Percentiles rank a stretch among this genome's conserved stretches.
These are phyloP conservation scores for Mycena crocata DNA, from an alignment of 768 basidiomycete genomes.

Conservation along the genomic window DNA sequence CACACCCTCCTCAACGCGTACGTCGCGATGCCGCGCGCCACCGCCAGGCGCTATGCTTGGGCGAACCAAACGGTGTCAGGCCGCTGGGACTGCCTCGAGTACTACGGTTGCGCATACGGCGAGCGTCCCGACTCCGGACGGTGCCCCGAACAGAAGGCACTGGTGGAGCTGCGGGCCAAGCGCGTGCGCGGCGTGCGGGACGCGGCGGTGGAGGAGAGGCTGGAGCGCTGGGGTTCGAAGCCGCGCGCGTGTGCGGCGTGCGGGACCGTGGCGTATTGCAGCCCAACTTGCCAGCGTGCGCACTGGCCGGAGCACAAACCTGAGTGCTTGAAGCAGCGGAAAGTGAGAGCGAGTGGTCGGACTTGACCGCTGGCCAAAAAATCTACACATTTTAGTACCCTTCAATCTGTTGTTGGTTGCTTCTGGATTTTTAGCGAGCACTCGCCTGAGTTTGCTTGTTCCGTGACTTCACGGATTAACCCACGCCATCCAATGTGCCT, in stretches of 20 bases:
- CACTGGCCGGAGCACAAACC: slow-evolving; percentile 38
- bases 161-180: slow-evolving; percentile 31
- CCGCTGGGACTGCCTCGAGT: slow-evolving; percentile 40
- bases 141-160: slow-evolving; percentile 37
- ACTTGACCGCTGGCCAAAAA: too few relatives aligned
- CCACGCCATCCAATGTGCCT: too few relatives aligned
- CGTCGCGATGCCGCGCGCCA: slow-evolving; percentile 34
- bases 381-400: too few relatives aligned
- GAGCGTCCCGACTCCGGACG: slow-evolving; percentile 10
- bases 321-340: slow-evolving; percentile 26
- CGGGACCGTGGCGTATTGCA: slow-evolving; percentile 38
- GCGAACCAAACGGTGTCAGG: slow-evolving; percentile 33
- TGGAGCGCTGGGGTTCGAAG: slow-evolving; percentile 39
- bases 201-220: slow-evolving; percentile 37
- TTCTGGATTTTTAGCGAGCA: too few relatives aligned
- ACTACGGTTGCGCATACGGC: slow-evolving; percentile 42
- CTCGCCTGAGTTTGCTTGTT: too few relatives aligned
- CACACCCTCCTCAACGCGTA: slow-evolving; percentile 34
- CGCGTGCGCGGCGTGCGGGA: slow-evolving; percentile 39
- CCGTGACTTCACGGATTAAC: too few relatives aligned
- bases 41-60: slow-evolving; percentile 36
- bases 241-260: slow-evolving; percentile 38
- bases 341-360: too few relatives aligned
- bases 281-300: slow-evolving; percentile 38
- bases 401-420: too few relatives aligned